Conservation (phyloP, 371 early-diverging fungal species). For the Zopfochytrium polystomum region DNA sequence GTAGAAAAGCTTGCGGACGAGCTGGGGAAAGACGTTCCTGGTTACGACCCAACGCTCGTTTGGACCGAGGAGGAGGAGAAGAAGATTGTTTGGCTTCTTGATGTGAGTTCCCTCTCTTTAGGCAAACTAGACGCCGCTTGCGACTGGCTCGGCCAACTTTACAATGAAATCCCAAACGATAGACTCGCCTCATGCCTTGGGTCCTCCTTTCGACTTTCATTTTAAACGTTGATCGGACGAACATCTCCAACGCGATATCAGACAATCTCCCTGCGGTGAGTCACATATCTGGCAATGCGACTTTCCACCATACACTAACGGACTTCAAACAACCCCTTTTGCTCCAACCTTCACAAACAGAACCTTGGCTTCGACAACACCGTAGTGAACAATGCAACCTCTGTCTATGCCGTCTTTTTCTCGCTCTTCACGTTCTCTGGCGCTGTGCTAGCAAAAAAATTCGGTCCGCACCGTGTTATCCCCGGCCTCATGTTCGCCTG, state of each 20-base stretch:
- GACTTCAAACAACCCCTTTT: too few relatives aligned
- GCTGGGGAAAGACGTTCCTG: too few relatives aligned
- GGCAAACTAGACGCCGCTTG: neutral
- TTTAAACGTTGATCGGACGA: constrained; percentile 21
- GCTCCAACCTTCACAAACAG: too few relatives aligned
- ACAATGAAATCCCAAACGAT: too few relatives aligned
- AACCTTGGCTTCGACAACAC: constrained; percentile 10
- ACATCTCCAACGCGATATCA: constrained; percentile 18
- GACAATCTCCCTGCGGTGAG: constrained; percentile 1
- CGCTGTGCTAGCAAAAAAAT: constrained; percentile 49
- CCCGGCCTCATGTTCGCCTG: constrained; percentile 60
- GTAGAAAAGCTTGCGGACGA: too few relatives aligned
- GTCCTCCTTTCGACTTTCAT: constrained; percentile 22
- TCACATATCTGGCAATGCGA: too few relatives aligned
- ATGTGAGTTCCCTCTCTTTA: neutral
- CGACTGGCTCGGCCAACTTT: neutral
- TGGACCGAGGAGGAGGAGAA: constrained; percentile 5
- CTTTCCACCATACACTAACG: too few relatives aligned
- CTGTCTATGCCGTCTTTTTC: constrained; percentile 19
- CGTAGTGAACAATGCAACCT: constrained; percentile 18
- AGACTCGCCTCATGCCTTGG: constrained; percentile 21
- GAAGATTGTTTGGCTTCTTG: constrained; percentile 3
- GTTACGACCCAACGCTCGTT: constrained; percentile 1
- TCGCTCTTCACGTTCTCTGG: constrained; percentile 16
- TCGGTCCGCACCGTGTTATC: constrained; percentile 58